Conservation (phyloP, 768 basidiomycete species). For the Amanita fuliginea region DNA sequence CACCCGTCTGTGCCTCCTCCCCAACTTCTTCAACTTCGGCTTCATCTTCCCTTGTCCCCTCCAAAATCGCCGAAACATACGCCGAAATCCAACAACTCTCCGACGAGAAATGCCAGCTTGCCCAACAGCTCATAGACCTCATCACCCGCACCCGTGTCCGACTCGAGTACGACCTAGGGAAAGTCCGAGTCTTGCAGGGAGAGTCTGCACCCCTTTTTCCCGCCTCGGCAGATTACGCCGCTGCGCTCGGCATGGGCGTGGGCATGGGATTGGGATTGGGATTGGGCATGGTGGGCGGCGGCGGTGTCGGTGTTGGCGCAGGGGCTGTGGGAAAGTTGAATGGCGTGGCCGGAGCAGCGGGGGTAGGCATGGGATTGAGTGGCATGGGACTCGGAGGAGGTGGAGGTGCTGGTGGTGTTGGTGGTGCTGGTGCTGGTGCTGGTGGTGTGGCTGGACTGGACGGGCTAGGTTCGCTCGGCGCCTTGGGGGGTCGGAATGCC, state of each 20-base stretch:
- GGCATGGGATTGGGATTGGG: no score
- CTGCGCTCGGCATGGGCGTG: slow-evolving; percentile 1
- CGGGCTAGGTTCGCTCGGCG: background rate
- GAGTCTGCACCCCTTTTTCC: slow-evolving; percentile 14
- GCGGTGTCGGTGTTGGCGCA: background rate
- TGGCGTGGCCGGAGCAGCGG: background rate
- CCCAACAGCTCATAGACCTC: slow-evolving; percentile 37
- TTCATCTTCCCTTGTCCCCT: slow-evolving; percentile 22
- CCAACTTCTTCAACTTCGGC: no score
- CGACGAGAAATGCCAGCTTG: slow-evolving; percentile 34
- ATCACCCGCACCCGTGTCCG: slow-evolving; percentile 34
- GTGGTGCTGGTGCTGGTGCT: background rate
- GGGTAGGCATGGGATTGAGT: background rate
- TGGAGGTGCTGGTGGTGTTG: background rate
- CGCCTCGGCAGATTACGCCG: slow-evolving; percentile 15
- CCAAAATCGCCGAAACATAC: slow-evolving; percentile 33
- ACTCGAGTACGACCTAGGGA: slow-evolving; percentile 38
- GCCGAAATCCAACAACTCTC: slow-evolving; percentile 34
- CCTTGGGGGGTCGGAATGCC: slow-evolving; percentile 16
- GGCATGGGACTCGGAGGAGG: background rate
- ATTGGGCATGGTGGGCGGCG: background rate
- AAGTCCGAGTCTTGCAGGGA: slow-evolving; percentile 36
- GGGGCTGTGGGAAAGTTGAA: background rate
- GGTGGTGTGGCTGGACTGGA: background rate
- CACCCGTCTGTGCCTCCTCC: slow-evolving; percentile 12